Base-by-base conservation (phyloP, 306 rosid species). In the Quercus rubra region DNA sequence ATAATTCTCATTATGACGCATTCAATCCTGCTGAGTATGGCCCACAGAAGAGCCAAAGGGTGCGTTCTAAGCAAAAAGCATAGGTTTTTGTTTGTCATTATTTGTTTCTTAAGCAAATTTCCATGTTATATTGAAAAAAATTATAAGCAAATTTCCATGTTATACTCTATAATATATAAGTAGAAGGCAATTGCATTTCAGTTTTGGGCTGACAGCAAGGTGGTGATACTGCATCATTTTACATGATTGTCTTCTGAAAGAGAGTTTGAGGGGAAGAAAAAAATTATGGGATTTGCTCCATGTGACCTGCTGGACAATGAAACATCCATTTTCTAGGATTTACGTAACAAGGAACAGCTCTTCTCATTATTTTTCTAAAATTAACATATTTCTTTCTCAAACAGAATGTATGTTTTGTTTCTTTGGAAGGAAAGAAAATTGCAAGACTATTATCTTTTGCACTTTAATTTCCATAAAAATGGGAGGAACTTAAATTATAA, bases 41-140 rank as follows among this genome's bases (percentile, higher is more conserved):
- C 27, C 94, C 94, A 63, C 94, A 84, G 80, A 76, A 79, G 84
- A 90, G 94, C 85, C 91, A 86, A 83, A 90, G 99, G 93, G 97
- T 95, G 89, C 59, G 76, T 81, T 46, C 75, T 61, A 84, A 66
- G 58, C 70, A 35, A 73, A 77, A 70, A 72, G 54, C 11, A 0
- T 61, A 21, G 25, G 70, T 71, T 71, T 75, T 74, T 33, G 8
- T 71, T 77, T 82, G 54, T 57, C 28, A 5, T 62, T 58, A 33
- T 66, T 71, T 77, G 31, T 38, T 64, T 55, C 64, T 18, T 55
- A 25, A 21, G 56, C 41, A 46, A 46, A 46, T 46, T 10, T 59
- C 31, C 31, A 11, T 10, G 30, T 59, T 21, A 23, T 3, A 46
- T 46, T 46, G 54, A 12, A 46, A 46, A 46, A 9, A 46, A 11